These are phyloP conservation scores for Proteromonas lacertae DNA, from an alignment of 352 stramenopile species.

Conservation along the genomic window DNA sequence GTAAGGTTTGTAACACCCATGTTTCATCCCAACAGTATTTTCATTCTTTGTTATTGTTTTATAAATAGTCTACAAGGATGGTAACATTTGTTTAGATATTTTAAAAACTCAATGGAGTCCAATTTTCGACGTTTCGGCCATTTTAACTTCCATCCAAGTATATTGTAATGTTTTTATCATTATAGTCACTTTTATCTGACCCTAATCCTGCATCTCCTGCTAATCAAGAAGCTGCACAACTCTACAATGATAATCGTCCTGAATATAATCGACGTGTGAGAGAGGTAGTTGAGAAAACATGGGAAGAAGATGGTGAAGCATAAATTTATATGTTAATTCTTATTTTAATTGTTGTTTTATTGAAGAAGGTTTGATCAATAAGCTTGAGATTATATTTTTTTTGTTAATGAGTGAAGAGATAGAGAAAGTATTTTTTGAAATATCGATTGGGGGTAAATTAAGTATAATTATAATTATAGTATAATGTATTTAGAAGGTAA, in stretches of 20 bases:
- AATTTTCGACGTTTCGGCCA: conserved; percentile 97
- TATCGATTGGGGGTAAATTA: no score
- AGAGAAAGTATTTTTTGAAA: no score
- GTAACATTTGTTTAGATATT: conserved; percentile 83
- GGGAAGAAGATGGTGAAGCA: conserved; percentile 33
- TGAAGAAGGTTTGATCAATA: no score
- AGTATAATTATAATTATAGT: no score
- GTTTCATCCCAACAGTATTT: conserved; percentile 98
- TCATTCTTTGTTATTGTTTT: no score
- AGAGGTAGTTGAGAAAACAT: conserved; percentile 93
- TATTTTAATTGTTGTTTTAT: no score
- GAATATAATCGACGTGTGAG: conserved; percentile 95
- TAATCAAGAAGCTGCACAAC: conserved; percentile 77
- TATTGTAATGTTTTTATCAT: no score
- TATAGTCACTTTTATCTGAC: conserved; percentile 88
- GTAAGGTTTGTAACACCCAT: conserved; percentile 97
- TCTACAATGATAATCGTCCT: conserved; percentile 64
- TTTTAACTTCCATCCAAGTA: conserved; percentile 97
- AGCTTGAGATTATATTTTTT: no score
- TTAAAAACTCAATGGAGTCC: conserved; percentile 98
- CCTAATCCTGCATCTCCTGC: conserved; percentile 91
- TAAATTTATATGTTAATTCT: no score
- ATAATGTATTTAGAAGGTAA: no score
- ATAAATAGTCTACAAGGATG: conserved; percentile 65
- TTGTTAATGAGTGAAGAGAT: no score